These are phyloP conservation scores for Cercophora samala DNA, from an alignment of 495 filamentous ascomycete species.

Conservation along the genomic window DNA sequence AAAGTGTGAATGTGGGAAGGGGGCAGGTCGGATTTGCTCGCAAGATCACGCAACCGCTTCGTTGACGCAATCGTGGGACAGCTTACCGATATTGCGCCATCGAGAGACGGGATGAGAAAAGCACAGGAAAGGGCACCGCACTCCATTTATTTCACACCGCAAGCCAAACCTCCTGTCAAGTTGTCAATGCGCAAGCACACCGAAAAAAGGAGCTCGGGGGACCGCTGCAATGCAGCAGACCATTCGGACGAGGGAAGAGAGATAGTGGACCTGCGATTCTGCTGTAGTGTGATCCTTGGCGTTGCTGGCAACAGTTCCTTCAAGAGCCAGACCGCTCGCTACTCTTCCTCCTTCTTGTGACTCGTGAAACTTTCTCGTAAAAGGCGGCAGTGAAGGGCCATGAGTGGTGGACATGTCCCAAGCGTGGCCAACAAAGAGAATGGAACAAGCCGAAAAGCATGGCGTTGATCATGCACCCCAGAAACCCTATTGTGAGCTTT, in stretches of 20 bases:
- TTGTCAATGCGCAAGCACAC: not conserved
- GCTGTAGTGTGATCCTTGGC: conserved; percentile 8
- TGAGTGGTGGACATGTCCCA: not conserved
- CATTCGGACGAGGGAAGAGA: not conserved
- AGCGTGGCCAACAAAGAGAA: not conserved
- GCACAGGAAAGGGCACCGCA: conserved; percentile 7
- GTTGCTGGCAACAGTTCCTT: not conserved
- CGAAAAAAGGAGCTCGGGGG: not conserved
- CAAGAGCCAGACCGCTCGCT: not conserved
- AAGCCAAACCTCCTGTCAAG: not conserved
- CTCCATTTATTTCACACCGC: conserved; percentile 9
- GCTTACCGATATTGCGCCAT: conserved; percentile 28
- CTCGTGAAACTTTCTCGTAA: not conserved
- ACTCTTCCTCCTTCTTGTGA: not conserved
- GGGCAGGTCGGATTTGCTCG: conserved; percentile 11
- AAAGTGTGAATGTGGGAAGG: not conserved
- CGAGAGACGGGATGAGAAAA: conserved; percentile 31
- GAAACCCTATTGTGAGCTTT: not conserved
- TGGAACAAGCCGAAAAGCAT: not conserved
- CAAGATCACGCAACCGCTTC: conserved; percentile 27
- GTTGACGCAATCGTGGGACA: conserved; percentile 24
- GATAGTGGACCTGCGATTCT: not conserved
- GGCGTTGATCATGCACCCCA: not conserved
- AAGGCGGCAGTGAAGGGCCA: not conserved
- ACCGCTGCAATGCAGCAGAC: not conserved